phyloP scores from a whole-genome alignment of 179 eudicot genomes.

The Kewa caespitosa region DNA sequence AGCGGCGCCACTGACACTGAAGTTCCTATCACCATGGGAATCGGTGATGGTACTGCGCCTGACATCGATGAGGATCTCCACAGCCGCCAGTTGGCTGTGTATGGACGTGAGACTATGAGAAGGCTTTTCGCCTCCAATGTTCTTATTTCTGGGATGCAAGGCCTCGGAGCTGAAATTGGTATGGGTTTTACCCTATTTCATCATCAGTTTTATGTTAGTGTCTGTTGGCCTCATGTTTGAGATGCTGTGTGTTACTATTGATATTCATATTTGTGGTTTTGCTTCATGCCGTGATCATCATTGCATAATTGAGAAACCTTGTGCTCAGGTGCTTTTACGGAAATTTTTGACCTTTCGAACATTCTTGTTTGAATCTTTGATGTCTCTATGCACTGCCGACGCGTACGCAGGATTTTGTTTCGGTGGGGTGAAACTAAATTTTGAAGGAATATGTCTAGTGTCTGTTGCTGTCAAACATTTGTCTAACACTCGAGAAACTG shows the following conservation, averaged over 20 bases:
- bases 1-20: slow-evolving; percentile 5
- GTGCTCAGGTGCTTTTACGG: too few relatives aligned
- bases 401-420: too few relatives aligned
- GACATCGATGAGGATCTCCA: slow-evolving; percentile 96
- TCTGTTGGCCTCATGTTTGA: not conserved
- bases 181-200: not conserved
- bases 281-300: too few relatives aligned
- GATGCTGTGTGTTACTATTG: too few relatives aligned
- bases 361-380: too few relatives aligned
- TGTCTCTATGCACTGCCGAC: too few relatives aligned
- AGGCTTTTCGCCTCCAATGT: slow-evolving; percentile 72
- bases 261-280: too few relatives aligned
- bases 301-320: not conserved
- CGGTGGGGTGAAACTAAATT: too few relatives aligned
- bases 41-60: slow-evolving; percentile 36
- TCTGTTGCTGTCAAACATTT: not conserved
- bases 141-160: slow-evolving; percentile 83
- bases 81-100: slow-evolving; percentile 92
- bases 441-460: too few relatives aligned
- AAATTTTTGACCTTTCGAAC: too few relatives aligned
- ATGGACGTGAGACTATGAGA: slow-evolving; percentile 90
- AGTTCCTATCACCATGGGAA: slow-evolving; percentile 43
- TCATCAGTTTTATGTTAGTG: not conserved
- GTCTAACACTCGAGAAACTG: not conserved
- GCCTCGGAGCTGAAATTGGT: slow-evolving; percentile 95